phyloP scores from a whole-genome alignment of 208 protist genomes.

The Crithidia bombi region DNA sequence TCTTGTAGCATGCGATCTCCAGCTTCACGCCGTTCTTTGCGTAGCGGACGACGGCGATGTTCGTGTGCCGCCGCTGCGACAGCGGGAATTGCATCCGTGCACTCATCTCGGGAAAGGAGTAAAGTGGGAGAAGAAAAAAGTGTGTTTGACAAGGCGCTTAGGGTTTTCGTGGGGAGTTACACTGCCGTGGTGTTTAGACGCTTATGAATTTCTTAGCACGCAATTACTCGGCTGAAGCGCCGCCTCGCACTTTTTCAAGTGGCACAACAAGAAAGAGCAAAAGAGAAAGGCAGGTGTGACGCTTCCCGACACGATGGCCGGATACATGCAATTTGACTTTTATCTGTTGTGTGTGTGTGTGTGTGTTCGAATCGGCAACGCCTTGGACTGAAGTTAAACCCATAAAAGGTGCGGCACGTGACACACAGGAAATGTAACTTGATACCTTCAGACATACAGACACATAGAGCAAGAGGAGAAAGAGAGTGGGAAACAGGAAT shows the following conservation, averaged over 20 bases:
- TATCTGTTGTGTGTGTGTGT: background rate
- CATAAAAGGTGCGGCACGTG: background rate
- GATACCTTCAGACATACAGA: background rate
- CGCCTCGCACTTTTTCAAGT: too few species aligned
- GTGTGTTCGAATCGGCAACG: background rate
- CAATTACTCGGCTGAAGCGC: too few species aligned
- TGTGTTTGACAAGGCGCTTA: too few species aligned
- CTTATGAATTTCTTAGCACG: too few species aligned
- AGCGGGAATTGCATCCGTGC: constrained; percentile 86
- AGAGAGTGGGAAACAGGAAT: constrained; percentile 5
- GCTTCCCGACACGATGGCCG: too few species aligned
- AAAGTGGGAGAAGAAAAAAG: background rate
- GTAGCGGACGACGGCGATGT: constrained; percentile 89
- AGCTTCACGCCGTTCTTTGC: constrained; percentile 82
- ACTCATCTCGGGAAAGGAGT: constrained; percentile 53
- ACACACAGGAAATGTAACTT: background rate
- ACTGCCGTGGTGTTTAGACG: too few species aligned
- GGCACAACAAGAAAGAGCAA: background rate
- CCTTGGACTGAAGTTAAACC: background rate
- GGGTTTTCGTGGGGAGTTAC: too few species aligned
- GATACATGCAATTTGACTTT: too few species aligned
- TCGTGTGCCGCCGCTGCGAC: constrained; percentile 90
- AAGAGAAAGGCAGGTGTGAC: background rate
- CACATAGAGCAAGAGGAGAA: background rate
- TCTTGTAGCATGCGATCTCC: constrained; percentile 93